Conservation (phyloP, 129 eudicot species). For the Mikania micrantha region DNA sequence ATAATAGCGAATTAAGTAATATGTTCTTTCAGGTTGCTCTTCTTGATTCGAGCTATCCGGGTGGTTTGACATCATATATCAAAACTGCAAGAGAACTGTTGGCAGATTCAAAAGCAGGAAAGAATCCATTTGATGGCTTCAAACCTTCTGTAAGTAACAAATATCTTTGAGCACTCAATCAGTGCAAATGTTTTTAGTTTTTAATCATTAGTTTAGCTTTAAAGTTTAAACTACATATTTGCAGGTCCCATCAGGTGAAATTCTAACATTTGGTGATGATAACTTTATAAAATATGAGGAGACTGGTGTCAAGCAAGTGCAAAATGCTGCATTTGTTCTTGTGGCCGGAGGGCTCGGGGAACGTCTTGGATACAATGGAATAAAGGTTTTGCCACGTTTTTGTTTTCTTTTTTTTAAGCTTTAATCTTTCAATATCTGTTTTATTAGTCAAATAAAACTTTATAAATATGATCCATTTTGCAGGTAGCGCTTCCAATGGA, state of each 20-base stretch:
- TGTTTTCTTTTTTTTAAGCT: not conserved
- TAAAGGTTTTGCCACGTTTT: constrained; percentile 44
- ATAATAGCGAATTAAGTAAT: no score
- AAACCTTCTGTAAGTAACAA: constrained; percentile 72
- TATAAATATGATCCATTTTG: constrained; percentile 15
- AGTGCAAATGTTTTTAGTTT: not conserved
- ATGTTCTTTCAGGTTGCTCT: constrained; percentile 52
- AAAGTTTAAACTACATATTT: constrained; percentile 9
- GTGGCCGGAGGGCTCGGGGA: constrained; percentile 99
- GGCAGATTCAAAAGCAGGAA: constrained; percentile 92
- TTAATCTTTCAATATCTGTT: not conserved
- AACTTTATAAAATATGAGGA: constrained; percentile 68
- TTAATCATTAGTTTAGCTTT: not conserved
- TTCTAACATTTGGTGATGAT: constrained; percentile 69
- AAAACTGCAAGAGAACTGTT: constrained; percentile 82
- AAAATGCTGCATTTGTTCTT: constrained; percentile 91
- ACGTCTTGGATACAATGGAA: constrained; percentile 96
- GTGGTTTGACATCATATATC: constrained; percentile 73
- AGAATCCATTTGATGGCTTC: constrained; percentile 93
- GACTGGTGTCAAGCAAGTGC: constrained; percentile 70
- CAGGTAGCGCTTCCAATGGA: constrained; percentile 78
- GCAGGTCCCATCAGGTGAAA: constrained; percentile 92
- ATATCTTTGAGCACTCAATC: not conserved
- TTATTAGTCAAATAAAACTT: not conserved
- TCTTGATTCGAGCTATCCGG: constrained; percentile 78